Conservation (phyloP, 352 stramenopile genomes). For the Elongisporangium senticosum region DNA sequence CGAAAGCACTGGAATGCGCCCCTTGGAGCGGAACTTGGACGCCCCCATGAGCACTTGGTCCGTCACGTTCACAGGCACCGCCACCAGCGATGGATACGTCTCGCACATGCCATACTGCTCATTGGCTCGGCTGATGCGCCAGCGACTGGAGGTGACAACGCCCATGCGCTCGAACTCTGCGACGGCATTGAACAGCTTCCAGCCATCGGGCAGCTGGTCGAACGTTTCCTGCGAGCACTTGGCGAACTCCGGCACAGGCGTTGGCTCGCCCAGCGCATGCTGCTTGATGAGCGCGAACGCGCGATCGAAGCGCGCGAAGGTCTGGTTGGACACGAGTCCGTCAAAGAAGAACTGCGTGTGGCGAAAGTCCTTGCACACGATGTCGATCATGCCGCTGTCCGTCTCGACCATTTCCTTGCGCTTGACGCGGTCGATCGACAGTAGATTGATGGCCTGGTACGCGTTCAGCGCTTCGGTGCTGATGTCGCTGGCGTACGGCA, state of each 20-base stretch:
- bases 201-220: slow-evolving; percentile 43
- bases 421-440: slow-evolving; percentile 71
- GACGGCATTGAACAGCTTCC: slow-evolving; percentile 63
- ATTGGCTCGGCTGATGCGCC: slow-evolving; percentile 70
- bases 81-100: slow-evolving; percentile 78
- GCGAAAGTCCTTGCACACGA: slow-evolving; percentile 80
- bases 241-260: slow-evolving; percentile 39
- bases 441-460: slow-evolving; percentile 68
- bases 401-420: slow-evolving; percentile 71
- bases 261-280: slow-evolving; percentile 51
- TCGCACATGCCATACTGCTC: slow-evolving; percentile 58
- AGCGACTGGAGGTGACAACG: slow-evolving; percentile 37
- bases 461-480: slow-evolving; percentile 29
- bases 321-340: slow-evolving; percentile 70
- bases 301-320: slow-evolving; percentile 71
- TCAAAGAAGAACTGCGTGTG: slow-evolving; percentile 73
- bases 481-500: slow-evolving; percentile 39
- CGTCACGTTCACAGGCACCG: slow-evolving; percentile 52
- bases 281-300: slow-evolving; percentile 56
- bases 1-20: slow-evolving; percentile 74
- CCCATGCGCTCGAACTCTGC: slow-evolving; percentile 69
- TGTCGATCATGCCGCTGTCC: slow-evolving; percentile 60
- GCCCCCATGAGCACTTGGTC: slow-evolving; percentile 57
- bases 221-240: slow-evolving; percentile 57
- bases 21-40: slow-evolving; percentile 84